These are phyloP conservation scores for Cylindrodendrum hubeiense DNA, from an alignment of 2,329 filamentous ascomycete genomes.

Conservation along the genomic window DNA sequence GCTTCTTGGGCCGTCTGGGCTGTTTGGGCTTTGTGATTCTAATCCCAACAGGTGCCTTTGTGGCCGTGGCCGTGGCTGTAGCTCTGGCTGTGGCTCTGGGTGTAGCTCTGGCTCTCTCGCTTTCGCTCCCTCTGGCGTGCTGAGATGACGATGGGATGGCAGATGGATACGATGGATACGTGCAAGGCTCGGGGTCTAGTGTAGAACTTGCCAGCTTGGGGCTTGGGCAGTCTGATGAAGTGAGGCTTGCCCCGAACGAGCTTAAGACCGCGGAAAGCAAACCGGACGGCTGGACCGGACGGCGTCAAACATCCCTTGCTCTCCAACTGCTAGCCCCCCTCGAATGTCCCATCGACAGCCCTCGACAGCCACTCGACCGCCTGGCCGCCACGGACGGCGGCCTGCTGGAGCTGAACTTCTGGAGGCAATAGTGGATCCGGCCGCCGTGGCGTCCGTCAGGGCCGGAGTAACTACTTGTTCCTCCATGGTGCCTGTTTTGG, in stretches of 20 bases:
- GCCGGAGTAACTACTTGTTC: slow-evolving; percentile 30
- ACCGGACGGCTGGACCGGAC: slow-evolving; percentile 29
- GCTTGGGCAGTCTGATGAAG: slow-evolving; percentile 14
- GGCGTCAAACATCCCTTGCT: slow-evolving; percentile 27
- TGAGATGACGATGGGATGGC: slow-evolving; percentile 25
- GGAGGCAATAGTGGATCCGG: slow-evolving; percentile 21
- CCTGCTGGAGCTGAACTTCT: slow-evolving; percentile 27
- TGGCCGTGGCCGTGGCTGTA: no score
- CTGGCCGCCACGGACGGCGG: slow-evolving; percentile 11
- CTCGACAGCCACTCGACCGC: slow-evolving; percentile 19
- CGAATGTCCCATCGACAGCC: slow-evolving; percentile 17
- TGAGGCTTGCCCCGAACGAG: slow-evolving; percentile 35
- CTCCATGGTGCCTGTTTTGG: slow-evolving; percentile 27
- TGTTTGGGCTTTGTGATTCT: slow-evolving; percentile 7
- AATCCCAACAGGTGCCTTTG: neutral
- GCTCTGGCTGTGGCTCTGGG: no score
- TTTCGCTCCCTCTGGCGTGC: slow-evolving; percentile 5
- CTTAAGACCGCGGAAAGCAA: slow-evolving; percentile 38
- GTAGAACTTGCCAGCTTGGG: slow-evolving; percentile 12
- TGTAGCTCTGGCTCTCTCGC: no score
- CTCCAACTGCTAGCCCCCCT: slow-evolving; percentile 26
- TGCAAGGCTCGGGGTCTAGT: slow-evolving; percentile 8
- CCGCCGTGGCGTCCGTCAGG: slow-evolving; percentile 22
- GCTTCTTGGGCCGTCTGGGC: neutral
- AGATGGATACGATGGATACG: slow-evolving; percentile 13